Evolutionary conservation across 371 early-diverging fungal species (phyloP).

Genomic region (Chytridium lagenaria): DNA sequence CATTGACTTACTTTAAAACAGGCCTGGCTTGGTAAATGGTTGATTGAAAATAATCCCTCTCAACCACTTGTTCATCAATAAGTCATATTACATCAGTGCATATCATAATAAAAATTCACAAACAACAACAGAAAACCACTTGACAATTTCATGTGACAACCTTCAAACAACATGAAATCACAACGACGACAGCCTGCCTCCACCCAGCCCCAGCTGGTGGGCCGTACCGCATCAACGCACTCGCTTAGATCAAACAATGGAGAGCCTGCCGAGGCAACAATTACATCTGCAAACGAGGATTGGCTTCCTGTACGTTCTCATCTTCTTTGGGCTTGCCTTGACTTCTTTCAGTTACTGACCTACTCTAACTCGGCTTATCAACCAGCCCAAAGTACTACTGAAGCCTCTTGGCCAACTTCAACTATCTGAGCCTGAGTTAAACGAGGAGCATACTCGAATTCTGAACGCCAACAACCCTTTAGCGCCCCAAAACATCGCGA

Average conservation of each 20-base stretch:
- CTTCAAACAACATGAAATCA: slow-evolving; percentile 10
- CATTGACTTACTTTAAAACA: no score
- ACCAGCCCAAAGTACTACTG: slow-evolving; percentile 59
- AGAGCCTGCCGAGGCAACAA: slow-evolving; percentile 22
- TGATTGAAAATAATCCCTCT: slow-evolving; percentile 59
- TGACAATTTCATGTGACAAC: background rate
- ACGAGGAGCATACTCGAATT: slow-evolving; percentile 67
- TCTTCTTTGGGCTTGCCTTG: background rate
- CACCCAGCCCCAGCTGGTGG: background rate
- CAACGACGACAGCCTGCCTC: slow-evolving; percentile 1
- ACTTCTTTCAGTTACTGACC: slow-evolving; percentile 9
- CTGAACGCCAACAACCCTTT: slow-evolving; percentile 69
- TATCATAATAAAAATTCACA: background rate
- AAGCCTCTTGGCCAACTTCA: slow-evolving; percentile 62
- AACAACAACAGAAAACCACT: background rate
- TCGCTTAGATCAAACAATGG: slow-evolving; percentile 35
- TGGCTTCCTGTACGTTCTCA: slow-evolving; percentile 56
- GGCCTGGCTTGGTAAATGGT: slow-evolving; percentile 62
- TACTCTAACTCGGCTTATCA: background rate
- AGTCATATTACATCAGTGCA: background rate
- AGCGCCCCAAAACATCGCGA: slow-evolving; percentile 66
- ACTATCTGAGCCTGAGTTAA: slow-evolving; percentile 60
- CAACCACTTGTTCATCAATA: slow-evolving; percentile 43
- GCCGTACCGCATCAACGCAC: slow-evolving; percentile 35
- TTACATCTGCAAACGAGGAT: slow-evolving; percentile 44